Evolutionary conservation across 768 basidiomycete species (phyloP).

Genomic region (Erythrobasidium yunnanense): DNA sequence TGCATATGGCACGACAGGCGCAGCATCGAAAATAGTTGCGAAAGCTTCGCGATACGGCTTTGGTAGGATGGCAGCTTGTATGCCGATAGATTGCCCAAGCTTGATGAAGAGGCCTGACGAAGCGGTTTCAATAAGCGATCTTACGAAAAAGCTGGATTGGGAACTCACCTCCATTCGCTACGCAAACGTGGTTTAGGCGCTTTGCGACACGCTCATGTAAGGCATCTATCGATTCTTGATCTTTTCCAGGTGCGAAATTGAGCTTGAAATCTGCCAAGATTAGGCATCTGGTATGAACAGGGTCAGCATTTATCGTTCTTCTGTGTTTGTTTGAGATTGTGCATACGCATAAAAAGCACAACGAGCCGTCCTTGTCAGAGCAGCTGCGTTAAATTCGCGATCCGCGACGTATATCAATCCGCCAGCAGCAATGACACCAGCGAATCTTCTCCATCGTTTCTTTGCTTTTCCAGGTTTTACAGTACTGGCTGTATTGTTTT

Average conservation of each 20-base stretch:
- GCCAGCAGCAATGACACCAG: neutral
- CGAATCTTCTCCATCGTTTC: neutral
- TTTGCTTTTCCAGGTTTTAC: neutral
- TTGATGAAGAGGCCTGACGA: constrained; percentile 63
- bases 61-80: constrained; percentile 75
- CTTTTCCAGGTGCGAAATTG: constrained; percentile 62
- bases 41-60: constrained; percentile 65
- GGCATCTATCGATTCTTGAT: constrained; percentile 60
- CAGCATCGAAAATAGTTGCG: constrained; percentile 71
- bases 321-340: neutral
- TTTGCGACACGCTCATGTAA: constrained; percentile 76
- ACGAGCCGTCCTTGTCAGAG: neutral
- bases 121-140: neutral
- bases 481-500: no score
- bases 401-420: constrained; percentile 4
- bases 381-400: constrained; percentile 22
- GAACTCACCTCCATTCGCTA: constrained; percentile 57
- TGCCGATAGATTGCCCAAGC: constrained; percentile 70
- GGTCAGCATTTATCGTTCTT: neutral
- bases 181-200: constrained; percentile 63
- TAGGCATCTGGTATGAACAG: constrained; percentile 2
- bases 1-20: constrained; percentile 68
- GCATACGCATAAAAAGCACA: constrained; percentile 34
- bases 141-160: neutral
- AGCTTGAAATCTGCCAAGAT: constrained; percentile 61